These are phyloP conservation scores for Trichosporon sp. DNA, from an alignment of 1,284 basidiomycete genomes.

Conservation along the genomic window DNA sequence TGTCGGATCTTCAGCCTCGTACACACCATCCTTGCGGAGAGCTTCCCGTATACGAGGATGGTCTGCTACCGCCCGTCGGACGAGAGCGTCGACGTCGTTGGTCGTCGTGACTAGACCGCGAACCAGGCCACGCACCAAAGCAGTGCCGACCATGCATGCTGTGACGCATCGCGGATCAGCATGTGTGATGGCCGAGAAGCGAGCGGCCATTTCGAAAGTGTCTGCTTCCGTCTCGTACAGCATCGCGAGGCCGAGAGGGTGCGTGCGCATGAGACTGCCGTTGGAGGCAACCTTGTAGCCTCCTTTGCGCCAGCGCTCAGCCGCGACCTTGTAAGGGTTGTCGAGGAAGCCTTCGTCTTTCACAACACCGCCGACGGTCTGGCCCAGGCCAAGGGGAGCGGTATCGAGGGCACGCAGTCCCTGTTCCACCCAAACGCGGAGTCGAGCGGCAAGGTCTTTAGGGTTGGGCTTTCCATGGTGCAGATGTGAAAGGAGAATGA, in stretches of 20 bases:
- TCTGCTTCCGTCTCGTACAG: slow-evolving; percentile 7
- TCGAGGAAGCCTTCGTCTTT: slow-evolving; percentile 18
- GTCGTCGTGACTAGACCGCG: slow-evolving; percentile 13
- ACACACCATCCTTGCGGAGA: slow-evolving; percentile 4
- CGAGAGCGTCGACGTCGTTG: slow-evolving; percentile 13
- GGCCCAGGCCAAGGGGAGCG: slow-evolving; percentile 27
- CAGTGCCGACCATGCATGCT: slow-evolving; percentile 28
- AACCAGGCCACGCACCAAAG: slow-evolving; percentile 27
- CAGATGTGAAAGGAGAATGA: slow-evolving; percentile 29
- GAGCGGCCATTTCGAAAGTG: slow-evolving; percentile 25
- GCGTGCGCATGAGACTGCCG: slow-evolving; percentile 32
- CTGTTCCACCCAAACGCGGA: slow-evolving; percentile 25
- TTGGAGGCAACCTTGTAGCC: slow-evolving; percentile 23
- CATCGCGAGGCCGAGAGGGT: slow-evolving; percentile 25
- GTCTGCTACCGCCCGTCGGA: slow-evolving; percentile 12
- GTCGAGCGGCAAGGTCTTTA: slow-evolving; percentile 21
- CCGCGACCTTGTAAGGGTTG: slow-evolving; percentile 17
- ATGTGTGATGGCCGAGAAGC: slow-evolving; percentile 24
- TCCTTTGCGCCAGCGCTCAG: slow-evolving; percentile 21
- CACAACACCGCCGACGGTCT: slow-evolving; percentile 27
- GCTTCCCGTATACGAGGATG: not conserved
- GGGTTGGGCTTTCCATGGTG: slow-evolving; percentile 18
- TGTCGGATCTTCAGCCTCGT: not conserved
- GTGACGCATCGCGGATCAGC: slow-evolving; percentile 29
- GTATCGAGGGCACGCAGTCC: slow-evolving; percentile 31